phyloP scores from a whole-genome alignment of 805 yeast species.

The Schwanniomyces sp. region DNA sequence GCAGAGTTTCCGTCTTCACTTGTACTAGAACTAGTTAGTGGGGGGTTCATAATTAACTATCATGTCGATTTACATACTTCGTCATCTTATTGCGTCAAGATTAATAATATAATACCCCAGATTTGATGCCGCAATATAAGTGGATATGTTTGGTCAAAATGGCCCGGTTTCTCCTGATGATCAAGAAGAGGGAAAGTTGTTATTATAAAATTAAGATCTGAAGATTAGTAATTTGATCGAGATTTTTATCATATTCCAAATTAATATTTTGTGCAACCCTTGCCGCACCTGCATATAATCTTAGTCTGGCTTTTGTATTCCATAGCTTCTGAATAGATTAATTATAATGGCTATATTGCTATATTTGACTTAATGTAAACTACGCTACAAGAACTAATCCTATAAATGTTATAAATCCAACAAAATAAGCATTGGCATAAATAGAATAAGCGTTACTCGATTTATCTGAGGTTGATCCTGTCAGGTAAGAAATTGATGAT shows the following conservation, averaged over 20 bases:
- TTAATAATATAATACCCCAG: not conserved
- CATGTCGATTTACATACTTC: not conserved
- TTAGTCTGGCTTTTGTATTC: no score
- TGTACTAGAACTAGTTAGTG: not conserved
- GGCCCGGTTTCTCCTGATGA: not conserved
- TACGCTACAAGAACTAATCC: not conserved
- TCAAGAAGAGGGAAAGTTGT: not conserved
- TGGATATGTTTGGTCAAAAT: not conserved
- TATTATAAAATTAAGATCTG: not conserved
- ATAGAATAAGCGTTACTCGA: not conserved
- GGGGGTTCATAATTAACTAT: not conserved
- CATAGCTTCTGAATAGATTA: no score
- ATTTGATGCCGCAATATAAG: not conserved
- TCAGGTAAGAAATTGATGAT: constrained; percentile 15
- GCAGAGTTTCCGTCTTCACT: not conserved
- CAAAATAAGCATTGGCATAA: not conserved
- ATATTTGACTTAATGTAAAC: not conserved
- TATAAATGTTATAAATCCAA: not conserved
- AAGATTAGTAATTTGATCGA: not conserved
- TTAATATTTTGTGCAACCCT: not conserved
- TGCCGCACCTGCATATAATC: no score
- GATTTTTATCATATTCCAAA: not conserved
- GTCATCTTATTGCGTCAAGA: not conserved
- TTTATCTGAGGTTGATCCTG: constrained; percentile 2
- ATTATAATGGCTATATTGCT: no score